Percentiles rank a stretch among this genome's conserved stretches.
Conservation (phyloP, 2,329 filamentous ascomycete genomes). For the Alternaria longipes region DNA sequence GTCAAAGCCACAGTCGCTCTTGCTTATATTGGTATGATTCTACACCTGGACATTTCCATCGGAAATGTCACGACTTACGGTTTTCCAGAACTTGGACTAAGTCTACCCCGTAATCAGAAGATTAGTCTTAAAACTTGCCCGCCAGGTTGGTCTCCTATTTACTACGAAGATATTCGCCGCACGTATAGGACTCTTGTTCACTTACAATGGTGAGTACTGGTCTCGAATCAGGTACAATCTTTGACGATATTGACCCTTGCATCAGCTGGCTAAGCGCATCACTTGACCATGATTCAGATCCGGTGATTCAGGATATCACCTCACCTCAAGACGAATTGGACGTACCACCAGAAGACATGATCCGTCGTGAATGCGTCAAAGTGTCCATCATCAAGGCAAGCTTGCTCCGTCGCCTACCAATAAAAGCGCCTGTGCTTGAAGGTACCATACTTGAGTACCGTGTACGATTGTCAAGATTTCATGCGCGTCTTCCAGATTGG, state of each 20-base stretch:
- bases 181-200: conserved; percentile 28
- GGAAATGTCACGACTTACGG: neutral
- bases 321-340: conserved; percentile 12
- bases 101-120: conserved; percentile 18
- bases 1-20: conserved; percentile 28
- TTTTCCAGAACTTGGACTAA: conserved; percentile 25
- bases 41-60: neutral
- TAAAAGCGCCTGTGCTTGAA: conserved; percentile 9
- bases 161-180: conserved; percentile 20
- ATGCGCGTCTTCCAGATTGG: conserved; percentile 22
- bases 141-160: neutral
- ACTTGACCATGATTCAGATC: conserved; percentile 19
- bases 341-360: conserved; percentile 9
- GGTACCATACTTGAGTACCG: conserved; percentile 17
- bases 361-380: conserved; percentile 28
- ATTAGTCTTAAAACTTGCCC: conserved; percentile 6
- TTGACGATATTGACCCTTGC: neutral
- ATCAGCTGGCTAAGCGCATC: conserved; percentile 29
- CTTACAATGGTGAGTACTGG: conserved; percentile 16
- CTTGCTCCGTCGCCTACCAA: conserved; percentile 20
- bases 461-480: conserved; percentile 19
- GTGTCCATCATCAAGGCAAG: conserved; percentile 31
- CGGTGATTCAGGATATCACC: neutral
- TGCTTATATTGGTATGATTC: conserved; percentile 27
- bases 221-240: neutral